Conservation (phyloP, 805 yeast species). For the Zygoascus bituminiphila region DNA sequence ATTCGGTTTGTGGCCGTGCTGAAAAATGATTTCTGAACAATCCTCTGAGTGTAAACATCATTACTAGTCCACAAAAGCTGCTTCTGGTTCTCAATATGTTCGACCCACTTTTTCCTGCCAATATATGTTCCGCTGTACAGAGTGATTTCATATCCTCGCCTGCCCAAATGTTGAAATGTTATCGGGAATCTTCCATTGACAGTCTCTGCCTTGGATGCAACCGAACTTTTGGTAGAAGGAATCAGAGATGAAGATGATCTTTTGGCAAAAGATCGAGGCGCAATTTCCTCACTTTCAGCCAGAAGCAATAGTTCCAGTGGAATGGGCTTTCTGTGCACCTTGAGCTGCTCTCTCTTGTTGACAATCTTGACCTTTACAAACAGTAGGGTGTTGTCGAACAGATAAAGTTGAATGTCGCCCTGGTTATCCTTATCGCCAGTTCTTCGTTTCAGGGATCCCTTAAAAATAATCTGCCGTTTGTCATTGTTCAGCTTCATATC, state of each 20-base stretch:
- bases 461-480: slow-evolving; percentile 68
- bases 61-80: slow-evolving; percentile 58
- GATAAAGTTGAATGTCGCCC: slow-evolving; percentile 75
- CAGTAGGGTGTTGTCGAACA: slow-evolving; percentile 80
- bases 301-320: slow-evolving; percentile 28
- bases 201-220: slow-evolving; percentile 9
- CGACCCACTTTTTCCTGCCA: slow-evolving; percentile 72
- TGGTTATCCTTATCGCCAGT: slow-evolving; percentile 65
- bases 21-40: slow-evolving; percentile 68
- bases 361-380: slow-evolving; percentile 80
- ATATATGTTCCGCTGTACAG: slow-evolving; percentile 34
- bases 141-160: slow-evolving; percentile 39
- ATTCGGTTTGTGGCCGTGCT: slow-evolving; percentile 59
- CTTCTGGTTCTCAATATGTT: slow-evolving; percentile 74
- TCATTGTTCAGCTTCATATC: slow-evolving; percentile 80
- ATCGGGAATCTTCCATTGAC: slow-evolving; percentile 33
- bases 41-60: slow-evolving; percentile 71
- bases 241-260: slow-evolving; percentile 24
- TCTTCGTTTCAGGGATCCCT: slow-evolving; percentile 65
- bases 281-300: slow-evolving; percentile 74
- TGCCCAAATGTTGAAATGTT: slow-evolving; percentile 42
- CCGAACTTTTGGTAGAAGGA: slow-evolving; percentile 9
- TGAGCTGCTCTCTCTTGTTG: slow-evolving; percentile 83
- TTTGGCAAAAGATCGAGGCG: slow-evolving; percentile 36
- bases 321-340: slow-evolving; percentile 68